Base-by-base conservation (phyloP, 352 stramenopile species). In the Globisporangium rhizosaccharum region DNA sequence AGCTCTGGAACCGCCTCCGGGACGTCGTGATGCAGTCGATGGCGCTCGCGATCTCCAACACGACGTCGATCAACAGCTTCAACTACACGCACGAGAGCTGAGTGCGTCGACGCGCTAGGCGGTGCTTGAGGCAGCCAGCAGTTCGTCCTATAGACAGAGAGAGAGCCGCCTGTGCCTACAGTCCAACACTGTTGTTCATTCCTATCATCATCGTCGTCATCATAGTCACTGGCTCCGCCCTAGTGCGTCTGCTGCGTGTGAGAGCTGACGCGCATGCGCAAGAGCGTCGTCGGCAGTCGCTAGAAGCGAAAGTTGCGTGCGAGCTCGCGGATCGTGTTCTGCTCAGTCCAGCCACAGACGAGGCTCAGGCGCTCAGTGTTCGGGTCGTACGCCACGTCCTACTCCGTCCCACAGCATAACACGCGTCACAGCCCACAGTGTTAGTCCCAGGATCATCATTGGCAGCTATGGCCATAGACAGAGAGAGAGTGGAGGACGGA, bases 11-110 rank as follows among this genome's bases (percentile, higher is more conserved):
- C 64, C 71, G 76, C n/a, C 72, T 93, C 42, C 78, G 84, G 0
- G 79, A 93, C 45, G 75, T 91, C 39, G 79, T 93, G 30, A 93
- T 91, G 71, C 76, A 90, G 51, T 87, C 78, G 17, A 91, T 93
- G 84, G 82, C 84, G 39, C 69, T 93, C 12, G 79, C 79, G 23
- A 83, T 90, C 61, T 87, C 76, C 48, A 88, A 88, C 62, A 82
- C 71, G 4, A 89, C 76, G 30, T 85, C 76, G 14, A 87, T 90
- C 57, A 84, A 83, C 39, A 85, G 67, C 52, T 63, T 76, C 57
- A 88, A 90, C 66, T 60, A 53, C 50, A 45, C 49, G 26, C 50
- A 48, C 25, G 57, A 63, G 39, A 51, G 33, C 33, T 39, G 10
- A 39, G 33, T 12, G 33, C 9, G 30, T 23, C 23, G 28, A 2